Evolutionary conservation across 345 rosid genomes (phyloP).

Genomic region (Aethionema arabicum): DNA sequence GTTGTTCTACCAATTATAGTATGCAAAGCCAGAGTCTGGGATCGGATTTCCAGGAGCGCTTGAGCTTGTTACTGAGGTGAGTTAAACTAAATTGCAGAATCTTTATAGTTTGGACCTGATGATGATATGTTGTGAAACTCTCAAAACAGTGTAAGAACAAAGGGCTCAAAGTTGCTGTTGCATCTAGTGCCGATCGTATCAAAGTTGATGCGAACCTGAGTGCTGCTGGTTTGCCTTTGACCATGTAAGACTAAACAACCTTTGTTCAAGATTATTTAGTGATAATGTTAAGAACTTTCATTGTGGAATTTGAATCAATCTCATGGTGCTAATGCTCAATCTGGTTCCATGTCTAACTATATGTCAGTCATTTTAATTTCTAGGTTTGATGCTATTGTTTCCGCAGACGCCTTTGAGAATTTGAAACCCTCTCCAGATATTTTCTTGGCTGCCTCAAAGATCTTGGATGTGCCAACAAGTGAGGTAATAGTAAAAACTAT

Average conservation of each 20-base stretch:
- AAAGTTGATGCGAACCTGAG: constrained; percentile 94
- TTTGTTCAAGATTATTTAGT: background rate
- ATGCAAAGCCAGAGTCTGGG: constrained; percentile 92
- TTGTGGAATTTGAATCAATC: background rate
- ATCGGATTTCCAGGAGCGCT: constrained; percentile 94
- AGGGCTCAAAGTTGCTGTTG: constrained; percentile 94
- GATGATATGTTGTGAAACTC: background rate
- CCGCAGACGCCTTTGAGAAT: constrained; percentile 98
- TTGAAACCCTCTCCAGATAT: constrained; percentile 97
- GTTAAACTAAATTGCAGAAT: background rate
- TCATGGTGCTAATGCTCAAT: background rate
- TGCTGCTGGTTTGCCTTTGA: constrained; percentile 74
- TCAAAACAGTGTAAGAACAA: constrained; percentile 68
- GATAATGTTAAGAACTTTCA: background rate
- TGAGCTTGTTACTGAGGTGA: constrained; percentile 87
- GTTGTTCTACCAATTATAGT: constrained; percentile 41
- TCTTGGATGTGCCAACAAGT: constrained; percentile 65
- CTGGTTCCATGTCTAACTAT: background rate
- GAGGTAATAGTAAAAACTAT: constrained; percentile 52
- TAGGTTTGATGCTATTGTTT: constrained; percentile 97
- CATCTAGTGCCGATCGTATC: constrained; percentile 93
- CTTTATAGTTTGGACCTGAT: background rate
- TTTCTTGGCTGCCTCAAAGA: constrained; percentile 89
- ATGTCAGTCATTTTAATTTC: constrained; percentile 25
- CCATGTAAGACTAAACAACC: constrained; percentile 51